Base-by-base conservation (phyloP, 2,329 filamentous ascomycete genomes). In the Venturia asperata region DNA sequence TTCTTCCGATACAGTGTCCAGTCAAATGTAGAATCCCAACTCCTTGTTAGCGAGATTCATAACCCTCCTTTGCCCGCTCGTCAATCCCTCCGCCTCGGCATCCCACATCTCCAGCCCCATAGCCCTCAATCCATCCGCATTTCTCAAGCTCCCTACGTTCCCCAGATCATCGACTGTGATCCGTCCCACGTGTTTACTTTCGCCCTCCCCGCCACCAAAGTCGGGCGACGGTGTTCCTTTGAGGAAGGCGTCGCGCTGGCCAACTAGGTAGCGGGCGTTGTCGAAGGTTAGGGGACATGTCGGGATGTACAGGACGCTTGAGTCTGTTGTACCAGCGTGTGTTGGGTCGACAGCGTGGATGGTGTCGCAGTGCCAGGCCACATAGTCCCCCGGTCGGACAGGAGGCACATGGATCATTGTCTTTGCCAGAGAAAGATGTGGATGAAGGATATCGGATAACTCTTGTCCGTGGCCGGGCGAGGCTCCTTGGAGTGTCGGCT, bases 301-400 rank as follows among this genome's bases (percentile, higher is more conserved):
- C 0, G 92, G 92, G 65, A 97, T 96, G 71, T 97, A 97, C 67
- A 97, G 72, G 0, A 96, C 92, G 70, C 87, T 92, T 0, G 89
- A 91, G 74, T 97, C 92, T 0, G 79, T 75, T 1, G 77, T 80
- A 1, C 92, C 93, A 1, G 75, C 76, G 73, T 97, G 92, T 0
- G 87, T 80, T 69, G 85, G 87, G 77, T 97, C 92, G 0, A 97
- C 92, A 0, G 91, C 85, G 73, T 96, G 92, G 61, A 95, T 88
- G 15, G 80, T 78, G 67, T 92, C 89, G 73, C 90, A 93, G 73
- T 95, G 91, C 91, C 91, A 83, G 70, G 85, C 79, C 1, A 95
- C 87, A 70, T 87, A 91, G 72, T 92, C 89, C 0, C 89, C 89
- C 0, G 89, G 89, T 56, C 80, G 78, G 9, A 92, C 87, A 9